Percentiles rank a stretch among this genome's conserved stretches.
phyloP scores from a whole-genome alignment of 768 basidiomycete genomes.

The Auricularia auricula-judae region DNA sequence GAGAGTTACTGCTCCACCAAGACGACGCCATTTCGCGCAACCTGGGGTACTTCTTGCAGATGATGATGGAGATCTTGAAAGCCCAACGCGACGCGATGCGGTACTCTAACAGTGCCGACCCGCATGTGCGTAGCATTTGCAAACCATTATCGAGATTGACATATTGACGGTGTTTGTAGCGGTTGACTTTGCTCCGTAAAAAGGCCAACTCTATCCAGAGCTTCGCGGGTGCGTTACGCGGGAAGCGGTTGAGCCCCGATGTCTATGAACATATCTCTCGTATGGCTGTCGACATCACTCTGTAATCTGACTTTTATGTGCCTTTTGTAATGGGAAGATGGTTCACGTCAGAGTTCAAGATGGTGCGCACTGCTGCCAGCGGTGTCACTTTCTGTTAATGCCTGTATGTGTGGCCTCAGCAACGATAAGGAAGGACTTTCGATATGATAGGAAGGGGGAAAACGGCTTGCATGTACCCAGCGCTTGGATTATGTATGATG shows the following conservation, averaged over 20 bases:
- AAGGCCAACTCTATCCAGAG: slow-evolving; percentile 82
- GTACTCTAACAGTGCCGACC: slow-evolving; percentile 57
- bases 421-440: no score
- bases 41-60: slow-evolving; percentile 74
- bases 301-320: slow-evolving; percentile 26
- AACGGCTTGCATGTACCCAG: no score
- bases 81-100: slow-evolving; percentile 72
- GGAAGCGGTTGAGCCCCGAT: slow-evolving; percentile 84
- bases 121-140: slow-evolving; percentile 16
- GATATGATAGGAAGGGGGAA: no score
- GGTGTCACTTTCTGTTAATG: no score
- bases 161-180: slow-evolving; percentile 27
- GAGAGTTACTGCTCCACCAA: slow-evolving; percentile 85
- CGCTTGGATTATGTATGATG: no score
- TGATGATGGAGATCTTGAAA: slow-evolving; percentile 88
- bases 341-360: no score
- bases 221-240: slow-evolving; percentile 68
- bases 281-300: slow-evolving; percentile 75
- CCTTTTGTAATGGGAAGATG: no score
- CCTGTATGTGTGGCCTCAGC: no score
- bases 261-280: slow-evolving; percentile 82
- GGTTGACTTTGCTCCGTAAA: slow-evolving; percentile 53
- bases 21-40: slow-evolving; percentile 78
- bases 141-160: slow-evolving; percentile 11
- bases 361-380: no score